Percentiles rank a stretch among this genome's conserved stretches.
Conservation (phyloP, 768 basidiomycete species). For the Dendrothele bispora region DNA sequence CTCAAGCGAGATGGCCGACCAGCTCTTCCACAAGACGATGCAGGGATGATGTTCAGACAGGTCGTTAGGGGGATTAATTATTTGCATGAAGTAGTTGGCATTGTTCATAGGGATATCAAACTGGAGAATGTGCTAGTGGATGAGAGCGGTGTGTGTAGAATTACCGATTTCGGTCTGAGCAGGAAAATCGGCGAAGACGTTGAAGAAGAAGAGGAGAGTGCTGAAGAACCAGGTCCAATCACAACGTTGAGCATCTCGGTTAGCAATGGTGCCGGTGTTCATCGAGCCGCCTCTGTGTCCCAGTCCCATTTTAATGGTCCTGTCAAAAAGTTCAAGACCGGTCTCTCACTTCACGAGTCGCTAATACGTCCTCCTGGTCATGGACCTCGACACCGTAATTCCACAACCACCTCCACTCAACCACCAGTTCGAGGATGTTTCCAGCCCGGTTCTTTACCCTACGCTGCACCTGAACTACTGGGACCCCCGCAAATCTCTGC, state of each 20-base stretch:
- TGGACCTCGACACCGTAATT: conserved; percentile 52
- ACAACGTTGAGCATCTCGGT: conserved; percentile 15
- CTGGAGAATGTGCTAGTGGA: conserved; percentile 95
- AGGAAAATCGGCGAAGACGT: conserved; percentile 55
- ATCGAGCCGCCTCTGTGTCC: conserved; percentile 41
- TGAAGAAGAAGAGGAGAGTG: conserved; percentile 36
- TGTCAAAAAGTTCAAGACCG: conserved; percentile 20
- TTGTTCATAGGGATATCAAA: conserved; percentile 94
- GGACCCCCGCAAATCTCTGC: conserved; percentile 49
- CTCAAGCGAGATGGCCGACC: conserved; percentile 69
- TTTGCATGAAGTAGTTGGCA: conserved; percentile 71
- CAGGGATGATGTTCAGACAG: conserved; percentile 84
- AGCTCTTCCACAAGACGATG: conserved; percentile 74
- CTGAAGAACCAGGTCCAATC: conserved; percentile 34
- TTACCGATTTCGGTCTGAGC: conserved; percentile 84
- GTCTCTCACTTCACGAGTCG: conserved; percentile 29
- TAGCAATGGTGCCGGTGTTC: conserved; percentile 21
- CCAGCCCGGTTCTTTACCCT: conserved; percentile 85
- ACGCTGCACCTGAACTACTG: conserved; percentile 87
- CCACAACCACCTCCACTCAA: conserved; percentile 27
- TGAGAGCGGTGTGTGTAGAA: conserved; percentile 82
- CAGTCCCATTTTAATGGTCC: conserved; percentile 30
- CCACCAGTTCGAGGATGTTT: conserved; percentile 7
- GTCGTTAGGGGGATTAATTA: conserved; percentile 81
- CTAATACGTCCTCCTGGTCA: conserved; percentile 33